Percentiles rank a stretch among this genome's conserved stretches.
Evolutionary conservation across 2,329 filamentous ascomycete species (phyloP).

Genomic region (Pseudogymnoascus sp.): DNA sequence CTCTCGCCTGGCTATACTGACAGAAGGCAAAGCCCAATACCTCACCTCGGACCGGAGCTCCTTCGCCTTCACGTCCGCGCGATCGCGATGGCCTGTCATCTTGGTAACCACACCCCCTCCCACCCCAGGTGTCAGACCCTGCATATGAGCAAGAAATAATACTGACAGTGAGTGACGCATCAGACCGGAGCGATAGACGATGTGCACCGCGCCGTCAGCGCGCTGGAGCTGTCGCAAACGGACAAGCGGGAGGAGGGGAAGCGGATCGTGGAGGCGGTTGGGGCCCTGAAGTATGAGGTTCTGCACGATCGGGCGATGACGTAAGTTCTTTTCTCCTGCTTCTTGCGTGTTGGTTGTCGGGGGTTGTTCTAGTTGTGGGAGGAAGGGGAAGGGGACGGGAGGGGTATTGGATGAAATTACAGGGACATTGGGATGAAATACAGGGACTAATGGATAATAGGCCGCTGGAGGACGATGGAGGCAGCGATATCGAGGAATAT

Average conservation of each 20-base stretch:
- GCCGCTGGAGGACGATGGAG: constrained; percentile 30
- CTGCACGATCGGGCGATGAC: constrained; percentile 78
- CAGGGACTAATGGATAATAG: constrained; percentile 17
- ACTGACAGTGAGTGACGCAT: constrained; percentile 21
- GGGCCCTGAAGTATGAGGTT: constrained; percentile 85
- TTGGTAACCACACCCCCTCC: constrained; percentile 49
- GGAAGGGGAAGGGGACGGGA: background rate
- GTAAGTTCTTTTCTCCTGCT: constrained; percentile 43
- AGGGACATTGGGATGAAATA: background rate
- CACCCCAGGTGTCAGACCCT: background rate
- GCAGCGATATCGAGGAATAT: constrained; percentile 62
- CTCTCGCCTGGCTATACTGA: background rate
- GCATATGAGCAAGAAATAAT: background rate
- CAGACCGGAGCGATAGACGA: constrained; percentile 92
- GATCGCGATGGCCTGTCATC: constrained; percentile 89
- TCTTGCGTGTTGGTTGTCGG: background rate
- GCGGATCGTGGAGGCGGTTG: constrained; percentile 71
- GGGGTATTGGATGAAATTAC: background rate
- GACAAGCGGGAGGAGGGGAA: constrained; percentile 75
- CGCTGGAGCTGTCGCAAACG: constrained; percentile 46
- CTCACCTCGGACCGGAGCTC: constrained; percentile 75
- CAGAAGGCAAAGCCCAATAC: constrained; percentile 55
- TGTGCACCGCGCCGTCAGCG: constrained; percentile 67
- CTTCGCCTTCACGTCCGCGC: constrained; percentile 79
- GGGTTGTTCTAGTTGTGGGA: background rate